Conservation (phyloP, 2,329 filamentous ascomycete species). For the Colletotrichum sidae region DNA sequence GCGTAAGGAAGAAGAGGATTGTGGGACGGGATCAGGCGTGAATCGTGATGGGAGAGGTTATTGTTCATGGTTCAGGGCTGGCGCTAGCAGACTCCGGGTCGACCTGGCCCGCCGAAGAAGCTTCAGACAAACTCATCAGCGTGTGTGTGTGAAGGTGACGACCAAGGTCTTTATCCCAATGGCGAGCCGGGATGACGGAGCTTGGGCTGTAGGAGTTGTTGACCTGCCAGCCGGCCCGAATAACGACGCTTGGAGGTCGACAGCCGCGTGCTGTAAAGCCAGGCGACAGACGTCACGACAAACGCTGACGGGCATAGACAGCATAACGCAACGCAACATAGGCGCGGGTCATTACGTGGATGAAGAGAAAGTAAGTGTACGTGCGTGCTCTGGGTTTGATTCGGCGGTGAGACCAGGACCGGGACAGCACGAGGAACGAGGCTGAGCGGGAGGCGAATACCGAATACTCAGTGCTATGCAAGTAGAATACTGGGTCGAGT, state of each 20-base stretch:
- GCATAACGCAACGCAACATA: no score
- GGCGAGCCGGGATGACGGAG: background rate
- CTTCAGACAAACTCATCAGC: conserved; percentile 1
- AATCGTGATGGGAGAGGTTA: conserved; percentile 23
- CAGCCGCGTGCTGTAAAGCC: no score
- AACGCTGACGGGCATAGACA: no score
- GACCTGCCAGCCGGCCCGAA: background rate
- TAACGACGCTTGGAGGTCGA: no score
- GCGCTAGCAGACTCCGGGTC: conserved; percentile 24
- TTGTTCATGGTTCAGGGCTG: conserved; percentile 25
- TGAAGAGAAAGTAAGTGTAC: no score
- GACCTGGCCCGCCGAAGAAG: conserved; percentile 23
- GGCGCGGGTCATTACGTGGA: no score
- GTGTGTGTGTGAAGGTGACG: background rate
- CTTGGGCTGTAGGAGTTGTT: conserved; percentile 1
- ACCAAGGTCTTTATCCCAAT: background rate
- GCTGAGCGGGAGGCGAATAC: conserved; percentile 27
- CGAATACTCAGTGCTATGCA: no score
- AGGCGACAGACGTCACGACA: no score
- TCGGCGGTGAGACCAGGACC: conserved; percentile 12
- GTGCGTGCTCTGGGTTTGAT: background rate
- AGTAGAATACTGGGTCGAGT: no score
- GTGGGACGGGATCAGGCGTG: conserved; percentile 23
- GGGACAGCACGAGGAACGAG: conserved; percentile 19
- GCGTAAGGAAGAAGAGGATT: conserved; percentile 25